These are phyloP conservation scores for Colletotrichum falcatum DNA, from an alignment of 2,329 filamentous ascomycete genomes.

Conservation along the genomic window DNA sequence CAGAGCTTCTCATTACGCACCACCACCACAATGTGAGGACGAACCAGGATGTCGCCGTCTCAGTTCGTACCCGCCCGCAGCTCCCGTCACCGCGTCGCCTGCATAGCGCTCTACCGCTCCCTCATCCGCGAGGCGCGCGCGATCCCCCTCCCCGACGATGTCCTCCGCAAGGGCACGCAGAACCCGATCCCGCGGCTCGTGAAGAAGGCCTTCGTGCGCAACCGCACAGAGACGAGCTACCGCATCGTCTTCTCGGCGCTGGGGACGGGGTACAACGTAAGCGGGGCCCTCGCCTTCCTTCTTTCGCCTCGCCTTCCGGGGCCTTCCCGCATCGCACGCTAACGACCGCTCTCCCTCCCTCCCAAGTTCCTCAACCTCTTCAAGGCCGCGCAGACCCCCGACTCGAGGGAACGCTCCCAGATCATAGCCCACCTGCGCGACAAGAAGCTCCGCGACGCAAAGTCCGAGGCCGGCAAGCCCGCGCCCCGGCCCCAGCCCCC, in stretches of 20 bases:
- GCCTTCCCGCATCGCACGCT: background rate
- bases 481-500: conserved; percentile 42
- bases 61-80: conserved; percentile 61
- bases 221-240: conserved; percentile 67
- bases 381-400: conserved; percentile 51
- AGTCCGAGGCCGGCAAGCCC: conserved; percentile 10
- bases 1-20: background rate
- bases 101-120: conserved; percentile 78
- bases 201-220: conserved; percentile 71
- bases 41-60: conserved; percentile 14
- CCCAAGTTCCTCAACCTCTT: conserved; percentile 57
- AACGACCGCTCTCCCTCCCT: background rate
- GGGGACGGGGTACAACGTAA: conserved; percentile 75
- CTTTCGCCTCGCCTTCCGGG: too few species aligned
- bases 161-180: conserved; percentile 47
- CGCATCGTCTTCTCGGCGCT: conserved; percentile 73
- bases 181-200: conserved; percentile 69
- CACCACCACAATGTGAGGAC: conserved; percentile 14
- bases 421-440: conserved; percentile 57
- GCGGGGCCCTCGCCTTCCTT: background rate
- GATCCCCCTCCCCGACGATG: conserved; percentile 64
- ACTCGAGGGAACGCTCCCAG: conserved; percentile 55
- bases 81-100: conserved; percentile 66
- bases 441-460: conserved; percentile 28
- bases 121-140: conserved; percentile 70